Percentiles rank a stretch among this genome's conserved stretches.
phyloP scores from a whole-genome alignment of 345 rosid genomes.

The Raphanus sativus region DNA sequence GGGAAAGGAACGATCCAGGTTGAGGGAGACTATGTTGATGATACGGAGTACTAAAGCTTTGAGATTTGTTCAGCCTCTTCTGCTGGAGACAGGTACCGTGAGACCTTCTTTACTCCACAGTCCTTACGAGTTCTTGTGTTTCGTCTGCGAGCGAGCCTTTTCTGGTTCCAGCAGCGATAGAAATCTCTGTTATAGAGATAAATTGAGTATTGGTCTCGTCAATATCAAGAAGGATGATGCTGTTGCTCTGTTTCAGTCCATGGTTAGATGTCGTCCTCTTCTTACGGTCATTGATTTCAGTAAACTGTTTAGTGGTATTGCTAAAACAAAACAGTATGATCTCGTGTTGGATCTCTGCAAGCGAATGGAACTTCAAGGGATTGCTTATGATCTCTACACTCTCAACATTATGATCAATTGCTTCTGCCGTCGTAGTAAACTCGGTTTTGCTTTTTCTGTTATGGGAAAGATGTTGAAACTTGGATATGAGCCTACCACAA shows the following conservation, averaged over 20 bases:
- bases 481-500: background rate
- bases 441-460: background rate
- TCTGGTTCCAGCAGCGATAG: background rate
- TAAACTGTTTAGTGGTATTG: background rate
- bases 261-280: background rate
- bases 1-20: background rate
- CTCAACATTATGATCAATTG: background rate
- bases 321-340: no score
- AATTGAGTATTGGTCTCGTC: no score
- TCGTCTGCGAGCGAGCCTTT: background rate
- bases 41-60: background rate
- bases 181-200: background rate
- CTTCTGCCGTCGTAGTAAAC: background rate
- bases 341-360: background rate
- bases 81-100: background rate
- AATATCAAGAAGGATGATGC: no score
- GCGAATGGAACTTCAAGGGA: slow-evolving; percentile 4
- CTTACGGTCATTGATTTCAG: background rate
- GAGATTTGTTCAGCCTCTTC: background rate
- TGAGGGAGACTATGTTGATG: background rate
- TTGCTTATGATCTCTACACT: background rate
- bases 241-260: no score
- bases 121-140: background rate
- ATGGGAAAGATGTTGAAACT: background rate
- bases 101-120: background rate